Conservation (phyloP, 2,329 filamentous ascomycete species). For the Nakataea oryzae region DNA sequence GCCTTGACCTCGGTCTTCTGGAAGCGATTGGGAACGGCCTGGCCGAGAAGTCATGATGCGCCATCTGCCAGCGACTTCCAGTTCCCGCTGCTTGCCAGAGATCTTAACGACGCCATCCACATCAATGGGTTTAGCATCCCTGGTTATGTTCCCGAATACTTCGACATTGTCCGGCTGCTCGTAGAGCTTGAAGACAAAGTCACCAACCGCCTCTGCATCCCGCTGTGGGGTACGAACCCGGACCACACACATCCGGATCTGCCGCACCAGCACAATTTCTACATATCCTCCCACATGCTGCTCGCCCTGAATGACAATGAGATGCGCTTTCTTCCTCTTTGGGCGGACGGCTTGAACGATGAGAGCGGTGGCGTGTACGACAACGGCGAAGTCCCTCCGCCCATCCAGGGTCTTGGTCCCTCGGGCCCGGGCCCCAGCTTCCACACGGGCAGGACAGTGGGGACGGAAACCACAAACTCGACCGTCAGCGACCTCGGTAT, state of each 20-base stretch:
- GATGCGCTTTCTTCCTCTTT: conserved; percentile 52
- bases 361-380: conserved; percentile 40
- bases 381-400: conserved; percentile 17
- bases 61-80: background rate
- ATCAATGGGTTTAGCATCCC: background rate
- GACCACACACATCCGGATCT: background rate
- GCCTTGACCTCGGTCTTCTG: conserved; percentile 26
- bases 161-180: background rate
- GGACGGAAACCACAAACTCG: conserved; percentile 14
- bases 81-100: background rate
- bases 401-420: conserved; percentile 31
- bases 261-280: background rate
- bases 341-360: conserved; percentile 48
- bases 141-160: background rate
- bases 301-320: conserved; percentile 44
- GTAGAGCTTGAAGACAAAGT: background rate
- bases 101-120: background rate
- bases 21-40: conserved; percentile 3
- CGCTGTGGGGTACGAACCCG: background rate
- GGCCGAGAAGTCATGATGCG: background rate
- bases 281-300: conserved; percentile 30
- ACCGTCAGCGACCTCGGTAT: conserved; percentile 24
- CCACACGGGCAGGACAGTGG: conserved; percentile 30
- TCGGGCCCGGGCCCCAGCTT: conserved; percentile 34
- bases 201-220: background rate